Conservation (phyloP, 1,284 basidiomycete species). For the Athelia psychrophila region DNA sequence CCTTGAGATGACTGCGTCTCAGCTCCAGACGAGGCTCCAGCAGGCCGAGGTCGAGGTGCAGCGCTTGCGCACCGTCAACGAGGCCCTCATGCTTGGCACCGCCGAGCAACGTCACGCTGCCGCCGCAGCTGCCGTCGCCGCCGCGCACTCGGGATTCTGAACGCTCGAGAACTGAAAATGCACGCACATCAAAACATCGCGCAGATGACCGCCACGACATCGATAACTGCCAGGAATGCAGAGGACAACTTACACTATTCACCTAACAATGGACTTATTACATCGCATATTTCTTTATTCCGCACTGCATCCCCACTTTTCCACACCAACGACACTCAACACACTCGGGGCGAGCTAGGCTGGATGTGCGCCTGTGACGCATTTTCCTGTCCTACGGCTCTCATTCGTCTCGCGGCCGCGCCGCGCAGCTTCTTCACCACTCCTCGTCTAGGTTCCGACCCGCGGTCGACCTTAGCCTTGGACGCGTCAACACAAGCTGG, state of each 20-base stretch:
- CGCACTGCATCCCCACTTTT: constrained; percentile 28
- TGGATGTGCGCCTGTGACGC: constrained; percentile 26
- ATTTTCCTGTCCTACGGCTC: constrained; percentile 18
- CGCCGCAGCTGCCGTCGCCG: constrained; percentile 51
- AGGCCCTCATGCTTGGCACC: constrained; percentile 80
- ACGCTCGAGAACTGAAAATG: constrained; percentile 14
- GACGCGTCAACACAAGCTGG: constrained; percentile 4
- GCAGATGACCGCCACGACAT: constrained; percentile 34
- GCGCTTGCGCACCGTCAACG: constrained; percentile 77
- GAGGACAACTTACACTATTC: constrained; percentile 38
- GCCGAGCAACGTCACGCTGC: constrained; percentile 68
- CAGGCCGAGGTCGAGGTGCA: constrained; percentile 73
- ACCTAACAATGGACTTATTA: constrained; percentile 38
- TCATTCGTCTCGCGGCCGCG: constrained; percentile 44
- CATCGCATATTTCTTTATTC: constrained; percentile 48
- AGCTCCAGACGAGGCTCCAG: constrained; percentile 71
- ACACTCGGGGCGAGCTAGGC: constrained; percentile 19
- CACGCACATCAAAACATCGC: constrained; percentile 34
- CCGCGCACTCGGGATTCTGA: constrained; percentile 50
- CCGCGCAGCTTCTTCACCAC: constrained; percentile 34
- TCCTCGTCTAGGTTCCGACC: constrained; percentile 16
- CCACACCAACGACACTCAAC: constrained; percentile 6
- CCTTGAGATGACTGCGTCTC: constrained; percentile 70
- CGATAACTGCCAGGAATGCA: constrained; percentile 56
- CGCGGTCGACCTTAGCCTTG: constrained; percentile 13